Evolutionary conservation across 495 filamentous ascomycete genomes (phyloP), one percentile per base, ranked within the genome.

Genomic region (Annulohypoxylon maeteangense): DNA sequence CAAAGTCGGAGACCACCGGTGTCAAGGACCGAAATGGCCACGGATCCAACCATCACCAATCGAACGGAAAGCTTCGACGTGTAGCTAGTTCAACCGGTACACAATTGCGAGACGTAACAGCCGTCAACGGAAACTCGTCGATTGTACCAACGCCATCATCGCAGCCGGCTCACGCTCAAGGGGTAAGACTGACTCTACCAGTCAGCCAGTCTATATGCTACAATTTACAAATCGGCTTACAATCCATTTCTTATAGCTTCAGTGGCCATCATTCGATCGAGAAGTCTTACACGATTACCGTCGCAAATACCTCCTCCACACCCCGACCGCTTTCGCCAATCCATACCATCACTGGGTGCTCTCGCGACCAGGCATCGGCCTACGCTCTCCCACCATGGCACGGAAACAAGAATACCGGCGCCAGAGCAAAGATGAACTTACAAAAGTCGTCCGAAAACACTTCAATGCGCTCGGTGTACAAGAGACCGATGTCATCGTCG

Each of bases 401-500:
- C 77, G 87, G 58, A 82, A 81, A 58, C 87, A 86, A 75, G 84
- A 87, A 31, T 81, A 88, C 57, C 77, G 91, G 53, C 84, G 91
- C 58, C 88, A 95, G 75, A 86, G 85, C 73, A 91, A 92, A 75
- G 90, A 94, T 25, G 87, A 94, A 71, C 85, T 98, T 36, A 92
- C 93, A n/a, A 85, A 89, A 62, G 85, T 90, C 8, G 93, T 95
- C 23, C 83, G 94, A 64, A 97, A 94, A 81, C 92, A 97, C 78
- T 97, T 98, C 79, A 97, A 97, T 75, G 90, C 88, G 22, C 85
- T 91, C 53, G 92, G 91, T 8, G 87, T 97, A 11, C 90, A 89
- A 58, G 94, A 98, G 79, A 93, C 90, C 70, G 94, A 97, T 74
- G 90, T 93, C 32, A 91, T 97, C 60, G 93, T 94, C 18, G 89